A percentile compares a stretch with the other conserved stretches of the same genome.
phyloP scores from a whole-genome alignment of 306 rosid genomes.

The Pueraria montana region DNA sequence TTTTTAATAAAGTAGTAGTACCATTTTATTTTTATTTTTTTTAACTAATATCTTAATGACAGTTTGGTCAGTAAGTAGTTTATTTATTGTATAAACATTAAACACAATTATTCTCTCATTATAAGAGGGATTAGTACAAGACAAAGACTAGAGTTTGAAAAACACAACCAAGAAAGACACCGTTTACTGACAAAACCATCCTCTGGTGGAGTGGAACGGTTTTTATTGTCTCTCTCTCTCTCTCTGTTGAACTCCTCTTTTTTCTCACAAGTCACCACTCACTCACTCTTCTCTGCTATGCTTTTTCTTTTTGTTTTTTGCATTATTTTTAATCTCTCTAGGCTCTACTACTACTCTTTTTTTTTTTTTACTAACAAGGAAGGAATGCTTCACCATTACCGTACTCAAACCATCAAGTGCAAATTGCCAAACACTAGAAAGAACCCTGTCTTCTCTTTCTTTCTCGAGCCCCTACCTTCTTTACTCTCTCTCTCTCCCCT shows the following conservation, averaged over 20 bases:
- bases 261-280: slow-evolving; percentile 55
- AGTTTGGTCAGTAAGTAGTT: no score
- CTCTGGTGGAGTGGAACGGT: slow-evolving; percentile 38
- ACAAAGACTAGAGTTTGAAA: slow-evolving; percentile 2
- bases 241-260: slow-evolving; percentile 69
- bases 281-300: neutral
- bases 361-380: slow-evolving; percentile 25
- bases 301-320: slow-evolving; percentile 29
- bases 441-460: slow-evolving; percentile 59
- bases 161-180: slow-evolving; percentile 41
- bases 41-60: no score
- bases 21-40: no score
- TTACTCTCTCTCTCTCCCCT: slow-evolving; percentile 44
- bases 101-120: slow-evolving; percentile 63
- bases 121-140: slow-evolving; percentile 17
- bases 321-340: slow-evolving; percentile 34
- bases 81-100: no score
- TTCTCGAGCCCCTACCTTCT: slow-evolving; percentile 98
- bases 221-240: slow-evolving; percentile 40
- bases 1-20: no score
- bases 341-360: slow-evolving; percentile 7
- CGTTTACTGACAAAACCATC: slow-evolving; percentile 43
- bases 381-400: slow-evolving; percentile 35
- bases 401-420: slow-evolving; percentile 53
- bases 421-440: slow-evolving; percentile 58